Evolutionary conservation across 202 grass and related monocot species (phyloP).

Genomic region (Bolboschoenoplectus hybrid): DNA sequence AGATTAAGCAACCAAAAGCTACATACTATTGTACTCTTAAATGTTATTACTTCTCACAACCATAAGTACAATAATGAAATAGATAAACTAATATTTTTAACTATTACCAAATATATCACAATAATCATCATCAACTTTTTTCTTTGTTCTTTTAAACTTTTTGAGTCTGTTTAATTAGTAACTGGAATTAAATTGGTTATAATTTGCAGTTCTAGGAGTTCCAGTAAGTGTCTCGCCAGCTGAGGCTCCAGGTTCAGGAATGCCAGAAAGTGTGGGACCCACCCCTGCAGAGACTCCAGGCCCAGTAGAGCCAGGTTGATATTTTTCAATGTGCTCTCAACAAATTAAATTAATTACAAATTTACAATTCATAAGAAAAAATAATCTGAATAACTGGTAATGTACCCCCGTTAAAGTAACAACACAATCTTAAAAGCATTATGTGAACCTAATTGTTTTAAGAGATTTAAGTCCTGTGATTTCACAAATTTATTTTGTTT

Average conservation of each 20-base stretch:
- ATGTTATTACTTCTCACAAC: not conserved
- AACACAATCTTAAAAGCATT: not conserved
- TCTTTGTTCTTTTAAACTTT: constrained; percentile 1
- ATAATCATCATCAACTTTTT: not conserved
- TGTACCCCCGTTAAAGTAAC: not conserved
- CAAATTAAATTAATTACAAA: constrained; percentile 7
- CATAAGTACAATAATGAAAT: too few species aligned
- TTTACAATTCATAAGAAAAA: not conserved
- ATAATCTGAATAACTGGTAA: not conserved
- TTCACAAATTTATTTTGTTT: not conserved
- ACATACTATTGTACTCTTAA: not conserved
- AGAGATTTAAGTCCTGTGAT: not conserved
- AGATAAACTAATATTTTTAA: not conserved
- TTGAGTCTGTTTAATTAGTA: not conserved
- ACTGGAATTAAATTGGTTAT: constrained; percentile 1
- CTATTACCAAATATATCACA: not conserved
- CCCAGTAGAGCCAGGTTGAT: constrained; percentile 53
- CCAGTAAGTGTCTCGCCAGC: constrained; percentile 36
- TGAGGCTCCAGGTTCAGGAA: constrained; percentile 50
- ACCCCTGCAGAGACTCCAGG: constrained; percentile 46
- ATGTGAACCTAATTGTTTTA: not conserved
- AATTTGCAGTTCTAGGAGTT: constrained; percentile 61
- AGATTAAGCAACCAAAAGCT: not conserved
- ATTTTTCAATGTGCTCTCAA: not conserved
- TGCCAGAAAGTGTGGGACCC: constrained; percentile 52